phyloP scores from a whole-genome alignment of 1,284 basidiomycete species.

The Cryptococcus deneoformans region DNA sequence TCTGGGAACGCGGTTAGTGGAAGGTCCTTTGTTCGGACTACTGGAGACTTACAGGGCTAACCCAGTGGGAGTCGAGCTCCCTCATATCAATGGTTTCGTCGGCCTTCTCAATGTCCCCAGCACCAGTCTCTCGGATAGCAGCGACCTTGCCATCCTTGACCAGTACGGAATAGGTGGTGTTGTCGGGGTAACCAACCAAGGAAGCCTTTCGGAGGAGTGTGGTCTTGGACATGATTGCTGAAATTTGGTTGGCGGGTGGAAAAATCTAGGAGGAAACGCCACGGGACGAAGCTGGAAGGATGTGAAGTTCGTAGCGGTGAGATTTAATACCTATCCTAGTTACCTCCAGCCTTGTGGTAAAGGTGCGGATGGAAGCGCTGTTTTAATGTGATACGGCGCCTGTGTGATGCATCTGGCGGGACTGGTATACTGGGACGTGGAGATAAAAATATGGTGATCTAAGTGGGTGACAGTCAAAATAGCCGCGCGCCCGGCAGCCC shows the following conservation, averaged over 20 bases:
- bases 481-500: background rate
- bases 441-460: too few species aligned
- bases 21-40: background rate
- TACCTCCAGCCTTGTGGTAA: too few species aligned
- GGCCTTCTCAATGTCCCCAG: background rate
- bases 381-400: too few species aligned
- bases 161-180: constrained; percentile 3
- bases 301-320: too few species aligned
- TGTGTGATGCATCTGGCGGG: too few species aligned
- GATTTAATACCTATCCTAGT: too few species aligned
- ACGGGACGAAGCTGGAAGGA: too few species aligned
- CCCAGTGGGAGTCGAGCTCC: background rate
- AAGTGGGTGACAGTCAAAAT: background rate
- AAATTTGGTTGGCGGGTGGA: too few species aligned
- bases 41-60: background rate
- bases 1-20: constrained; percentile 1
- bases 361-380: too few species aligned
- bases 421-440: too few species aligned
- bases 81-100: background rate
- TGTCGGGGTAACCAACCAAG: constrained; percentile 7
- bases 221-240: background rate
- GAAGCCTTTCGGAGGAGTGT: constrained; percentile 5
- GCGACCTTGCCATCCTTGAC: constrained; percentile 4
- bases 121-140: background rate
- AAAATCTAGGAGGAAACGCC: too few species aligned